Percentiles rank a stretch among this genome's conserved stretches.
Evolutionary conservation across 192 early-diverging fungal genomes (phyloP).

Genomic region (Coemansia sp.): DNA sequence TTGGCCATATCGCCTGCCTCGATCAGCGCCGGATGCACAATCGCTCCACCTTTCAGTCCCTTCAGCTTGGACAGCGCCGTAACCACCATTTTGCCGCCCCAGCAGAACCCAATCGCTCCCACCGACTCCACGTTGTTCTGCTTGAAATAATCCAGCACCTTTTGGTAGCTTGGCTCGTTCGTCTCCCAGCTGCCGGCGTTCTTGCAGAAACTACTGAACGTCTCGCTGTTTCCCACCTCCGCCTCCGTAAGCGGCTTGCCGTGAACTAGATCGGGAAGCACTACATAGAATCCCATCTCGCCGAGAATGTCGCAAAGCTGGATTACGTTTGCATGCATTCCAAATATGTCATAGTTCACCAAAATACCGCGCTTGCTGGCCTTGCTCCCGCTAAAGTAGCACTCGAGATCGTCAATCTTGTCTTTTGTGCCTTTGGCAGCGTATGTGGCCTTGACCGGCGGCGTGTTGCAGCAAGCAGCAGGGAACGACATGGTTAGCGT

Average conservation of each 20-base stretch:
- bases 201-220: constrained; percentile 46
- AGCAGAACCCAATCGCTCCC: constrained; percentile 68
- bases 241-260: constrained; percentile 49
- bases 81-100: constrained; percentile 64
- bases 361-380: constrained; percentile 62
- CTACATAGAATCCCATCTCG: constrained; percentile 58
- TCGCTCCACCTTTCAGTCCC: constrained; percentile 55
- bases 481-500: constrained; percentile 40
- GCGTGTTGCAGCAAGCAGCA: constrained; percentile 57
- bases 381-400: constrained; percentile 46
- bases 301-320: constrained; percentile 64
- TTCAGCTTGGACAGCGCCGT: constrained; percentile 49
- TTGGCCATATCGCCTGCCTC: constrained; percentile 51
- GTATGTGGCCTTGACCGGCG: constrained; percentile 53
- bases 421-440: constrained; percentile 37
- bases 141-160: constrained; percentile 16
- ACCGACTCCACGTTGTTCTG: constrained; percentile 55
- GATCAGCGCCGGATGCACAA: constrained; percentile 68
- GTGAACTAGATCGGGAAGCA: constrained; percentile 67
- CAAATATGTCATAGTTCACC: constrained; percentile 72
- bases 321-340: constrained; percentile 58
- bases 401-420: constrained; percentile 31
- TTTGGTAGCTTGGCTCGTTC: constrained; percentile 13
- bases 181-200: constrained; percentile 30
- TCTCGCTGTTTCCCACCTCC: constrained; percentile 33